A percentile compares a stretch with the other conserved stretches of the same genome.
These are phyloP conservation scores for Thuja plicata DNA, from an alignment of 83 land plant species.

Conservation along the genomic window DNA sequence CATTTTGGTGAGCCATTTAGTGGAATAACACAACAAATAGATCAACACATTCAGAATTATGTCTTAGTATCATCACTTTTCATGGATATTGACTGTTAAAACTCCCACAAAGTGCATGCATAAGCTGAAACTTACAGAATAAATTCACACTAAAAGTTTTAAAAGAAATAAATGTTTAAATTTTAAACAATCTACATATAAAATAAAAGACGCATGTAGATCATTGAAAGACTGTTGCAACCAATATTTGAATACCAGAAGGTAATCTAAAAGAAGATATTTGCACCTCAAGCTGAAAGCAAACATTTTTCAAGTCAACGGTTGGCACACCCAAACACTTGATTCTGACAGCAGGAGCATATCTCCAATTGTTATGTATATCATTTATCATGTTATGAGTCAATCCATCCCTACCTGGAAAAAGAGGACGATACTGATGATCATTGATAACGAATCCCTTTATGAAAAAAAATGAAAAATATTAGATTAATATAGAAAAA, in stretches of 20 bases:
- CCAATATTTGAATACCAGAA: neutral
- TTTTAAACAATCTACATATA: neutral
- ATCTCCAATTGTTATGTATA: slow-evolving; percentile 79
- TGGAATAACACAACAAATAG: too few relatives aligned
- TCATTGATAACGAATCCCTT: neutral
- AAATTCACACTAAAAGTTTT: neutral
- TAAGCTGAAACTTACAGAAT: neutral
- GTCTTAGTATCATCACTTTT: neutral
- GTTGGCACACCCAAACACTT: slow-evolving; percentile 91
- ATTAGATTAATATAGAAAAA: too few relatives aligned
- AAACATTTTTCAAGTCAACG: slow-evolving; percentile 87
- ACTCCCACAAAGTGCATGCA: neutral
- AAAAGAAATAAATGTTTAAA: neutral
- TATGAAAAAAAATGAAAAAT: neutral
- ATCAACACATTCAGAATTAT: neutral
- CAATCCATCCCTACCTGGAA: slow-evolving; percentile 85
- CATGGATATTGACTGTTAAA: neutral
- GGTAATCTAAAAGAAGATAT: slow-evolving; percentile 3
- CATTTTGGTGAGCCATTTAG: too few relatives aligned
- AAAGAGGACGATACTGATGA: neutral
- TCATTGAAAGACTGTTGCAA: neutral
- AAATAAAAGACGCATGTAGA: neutral
- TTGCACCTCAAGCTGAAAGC: slow-evolving; percentile 81
- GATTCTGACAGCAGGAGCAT: slow-evolving; percentile 71
- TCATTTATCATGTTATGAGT: slow-evolving; percentile 89